Evolutionary conservation across 2,329 filamentous ascomycete species (phyloP).

Genomic region (Nemania sp.): DNA sequence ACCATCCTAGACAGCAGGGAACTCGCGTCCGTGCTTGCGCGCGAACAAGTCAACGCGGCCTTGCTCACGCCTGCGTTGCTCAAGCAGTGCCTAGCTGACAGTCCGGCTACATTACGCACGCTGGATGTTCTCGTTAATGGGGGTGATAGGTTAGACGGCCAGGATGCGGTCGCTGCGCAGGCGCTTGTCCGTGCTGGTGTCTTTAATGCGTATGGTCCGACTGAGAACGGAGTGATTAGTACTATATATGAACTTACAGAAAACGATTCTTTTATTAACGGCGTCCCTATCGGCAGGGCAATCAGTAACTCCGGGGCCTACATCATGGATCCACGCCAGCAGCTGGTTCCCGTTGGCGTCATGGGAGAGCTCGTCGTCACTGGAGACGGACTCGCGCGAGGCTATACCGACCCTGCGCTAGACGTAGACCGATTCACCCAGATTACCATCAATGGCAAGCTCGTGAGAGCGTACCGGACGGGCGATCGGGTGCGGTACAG

Average conservation of each 20-base stretch:
- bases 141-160: constrained; percentile 15
- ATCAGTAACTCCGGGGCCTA: constrained; percentile 14
- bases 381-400: constrained; percentile 14
- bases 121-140: constrained; percentile 11
- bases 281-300: constrained; percentile 16
- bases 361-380: constrained; percentile 18
- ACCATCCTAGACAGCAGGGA: constrained; percentile 9
- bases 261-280: constrained; percentile 12
- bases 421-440: constrained; percentile 11
- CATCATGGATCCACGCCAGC: constrained; percentile 11
- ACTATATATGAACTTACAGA: constrained; percentile 3
- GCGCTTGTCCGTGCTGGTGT: constrained; percentile 5
- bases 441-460: constrained; percentile 4
- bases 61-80: constrained; percentile 14
- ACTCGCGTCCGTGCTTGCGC: constrained; percentile 4
- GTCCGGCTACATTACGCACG: neutral
- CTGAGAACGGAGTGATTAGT: constrained; percentile 19
- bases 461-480: constrained; percentile 9
- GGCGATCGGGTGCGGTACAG: constrained; percentile 9
- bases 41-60: constrained; percentile 7
- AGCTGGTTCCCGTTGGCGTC: constrained; percentile 9
- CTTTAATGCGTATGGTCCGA: constrained; percentile 15
- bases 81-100: constrained; percentile 9
- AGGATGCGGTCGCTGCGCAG: constrained; percentile 12
- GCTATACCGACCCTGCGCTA: constrained; percentile 2